These are phyloP conservation scores for Diaporthe amygdali DNA, from an alignment of 2,329 filamentous ascomycete genomes.

Conservation along the genomic window DNA sequence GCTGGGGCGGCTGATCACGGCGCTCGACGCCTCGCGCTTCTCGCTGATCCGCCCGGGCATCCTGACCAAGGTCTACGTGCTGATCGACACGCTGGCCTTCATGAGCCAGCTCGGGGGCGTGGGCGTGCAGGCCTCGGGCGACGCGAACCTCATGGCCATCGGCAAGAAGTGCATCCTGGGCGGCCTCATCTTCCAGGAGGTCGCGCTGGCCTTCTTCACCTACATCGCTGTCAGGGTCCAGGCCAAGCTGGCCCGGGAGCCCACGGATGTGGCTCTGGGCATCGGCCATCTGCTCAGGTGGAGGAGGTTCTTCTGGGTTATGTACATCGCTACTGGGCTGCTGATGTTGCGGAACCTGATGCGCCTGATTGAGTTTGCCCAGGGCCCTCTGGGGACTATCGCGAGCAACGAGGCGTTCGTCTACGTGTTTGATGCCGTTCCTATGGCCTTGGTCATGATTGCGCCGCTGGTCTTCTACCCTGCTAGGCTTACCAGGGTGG, in stretches of 20 bases:
- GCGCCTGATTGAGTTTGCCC: slow-evolving; percentile 28
- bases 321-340: slow-evolving; percentile 25
- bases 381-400: slow-evolving; percentile 25
- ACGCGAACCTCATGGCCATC: slow-evolving; percentile 2
- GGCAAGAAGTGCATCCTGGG: slow-evolving; percentile 19
- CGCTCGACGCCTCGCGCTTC: slow-evolving; percentile 40
- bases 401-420: slow-evolving; percentile 18
- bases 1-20: slow-evolving; percentile 39
- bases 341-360: slow-evolving; percentile 29
- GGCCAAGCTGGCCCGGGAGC: not conserved
- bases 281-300: slow-evolving; percentile 23
- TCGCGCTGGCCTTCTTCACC: slow-evolving; percentile 21
- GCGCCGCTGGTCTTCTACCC: slow-evolving; percentile 28
- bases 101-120: slow-evolving; percentile 45
- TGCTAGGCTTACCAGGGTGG: not conserved
- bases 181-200: slow-evolving; percentile 22
- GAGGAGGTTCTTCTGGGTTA: slow-evolving; percentile 26
- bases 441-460: slow-evolving; percentile 24
- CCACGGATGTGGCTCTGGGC: not conserved
- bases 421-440: slow-evolving; percentile 26
- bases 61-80: slow-evolving; percentile 52
- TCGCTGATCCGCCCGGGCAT: slow-evolving; percentile 42
- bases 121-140: slow-evolving; percentile 23
- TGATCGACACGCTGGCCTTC: slow-evolving; percentile 49
- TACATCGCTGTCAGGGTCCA: not conserved